These are phyloP conservation scores for Citeromyces siamensis DNA, from an alignment of 1,139 yeast species.

Conservation along the genomic window DNA sequence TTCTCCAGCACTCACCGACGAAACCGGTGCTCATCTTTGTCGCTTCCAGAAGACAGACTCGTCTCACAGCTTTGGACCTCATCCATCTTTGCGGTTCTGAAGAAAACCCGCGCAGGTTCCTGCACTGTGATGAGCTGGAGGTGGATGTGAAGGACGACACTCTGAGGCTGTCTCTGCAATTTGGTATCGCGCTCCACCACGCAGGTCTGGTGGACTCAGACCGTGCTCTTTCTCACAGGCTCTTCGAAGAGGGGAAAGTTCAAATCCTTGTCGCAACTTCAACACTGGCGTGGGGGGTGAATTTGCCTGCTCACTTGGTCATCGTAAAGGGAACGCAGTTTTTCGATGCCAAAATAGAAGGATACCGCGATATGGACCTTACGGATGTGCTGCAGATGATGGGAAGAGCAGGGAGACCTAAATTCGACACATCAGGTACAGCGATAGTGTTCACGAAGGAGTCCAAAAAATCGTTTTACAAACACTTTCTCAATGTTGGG, in stretches of 20 bases:
- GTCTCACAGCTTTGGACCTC: slow-evolving; percentile 86
- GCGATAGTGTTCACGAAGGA: slow-evolving; percentile 94
- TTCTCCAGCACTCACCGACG: slow-evolving; percentile 85
- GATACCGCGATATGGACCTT: slow-evolving; percentile 77
- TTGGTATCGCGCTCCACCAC: slow-evolving; percentile 96
- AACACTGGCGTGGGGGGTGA: slow-evolving; percentile 96
- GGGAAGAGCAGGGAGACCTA: slow-evolving; percentile 97
- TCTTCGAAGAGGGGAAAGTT: slow-evolving; percentile 76
- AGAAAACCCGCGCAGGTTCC: slow-evolving; percentile 79
- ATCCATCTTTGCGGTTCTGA: slow-evolving; percentile 94
- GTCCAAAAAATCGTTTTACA: slow-evolving; percentile 82
- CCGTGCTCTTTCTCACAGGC: slow-evolving; percentile 73
- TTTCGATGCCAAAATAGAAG: slow-evolving; percentile 73
- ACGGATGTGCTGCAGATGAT: slow-evolving; percentile 88
- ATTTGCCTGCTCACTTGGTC: slow-evolving; percentile 89
- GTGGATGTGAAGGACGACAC: slow-evolving; percentile 79
- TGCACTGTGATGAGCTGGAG: slow-evolving; percentile 62
- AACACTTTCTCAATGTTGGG: slow-evolving; percentile 88
- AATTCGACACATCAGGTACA: slow-evolving; percentile 89
- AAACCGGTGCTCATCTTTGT: slow-evolving; percentile 94
- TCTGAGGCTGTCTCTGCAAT: slow-evolving; percentile 69
- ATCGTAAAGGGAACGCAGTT: slow-evolving; percentile 90
- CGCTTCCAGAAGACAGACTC: slow-evolving; percentile 93
- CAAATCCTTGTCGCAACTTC: slow-evolving; percentile 92
- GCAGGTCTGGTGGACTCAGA: slow-evolving; percentile 94